A percentile compares a stretch with the other conserved stretches of the same genome.
These are phyloP conservation scores for Toxicodendron radicans DNA, from an alignment of 345 rosid genomes.

Conservation along the genomic window DNA sequence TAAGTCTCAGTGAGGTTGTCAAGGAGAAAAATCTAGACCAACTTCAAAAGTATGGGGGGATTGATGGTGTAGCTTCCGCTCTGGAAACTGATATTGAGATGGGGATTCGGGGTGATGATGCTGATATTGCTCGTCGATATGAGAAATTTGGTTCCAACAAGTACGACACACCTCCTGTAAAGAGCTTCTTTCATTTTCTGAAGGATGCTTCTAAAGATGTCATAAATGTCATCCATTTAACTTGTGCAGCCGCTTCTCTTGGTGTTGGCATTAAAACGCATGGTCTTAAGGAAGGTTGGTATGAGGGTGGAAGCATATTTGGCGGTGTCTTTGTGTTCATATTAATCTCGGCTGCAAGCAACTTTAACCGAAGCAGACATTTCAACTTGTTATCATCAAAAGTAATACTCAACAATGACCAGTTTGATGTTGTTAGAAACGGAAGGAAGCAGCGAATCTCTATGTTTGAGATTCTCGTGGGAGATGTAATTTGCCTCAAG, in stretches of 20 bases:
- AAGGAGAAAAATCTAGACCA: slow-evolving; percentile 18
- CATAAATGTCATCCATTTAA: slow-evolving; percentile 29
- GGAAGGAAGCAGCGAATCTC: slow-evolving; percentile 16
- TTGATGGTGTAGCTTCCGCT: slow-evolving; percentile 20
- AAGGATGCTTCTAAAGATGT: slow-evolving; percentile 24
- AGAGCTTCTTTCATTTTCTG: slow-evolving; percentile 22
- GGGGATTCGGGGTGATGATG: slow-evolving; percentile 25
- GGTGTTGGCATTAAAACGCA: slow-evolving; percentile 27
- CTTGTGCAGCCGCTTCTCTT: slow-evolving; percentile 28
- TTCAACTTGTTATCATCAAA: slow-evolving; percentile 16
- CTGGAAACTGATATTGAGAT: slow-evolving; percentile 5
- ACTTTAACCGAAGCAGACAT: slow-evolving; percentile 23
- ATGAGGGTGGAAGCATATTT: slow-evolving; percentile 35
- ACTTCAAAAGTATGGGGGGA: slow-evolving; percentile 20
- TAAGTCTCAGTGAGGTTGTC: slow-evolving; percentile 25
- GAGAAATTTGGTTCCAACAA: slow-evolving; percentile 36
- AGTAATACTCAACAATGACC: slow-evolving; percentile 19
- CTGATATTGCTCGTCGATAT: slow-evolving; percentile 25
- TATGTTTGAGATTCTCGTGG: slow-evolving; percentile 32
- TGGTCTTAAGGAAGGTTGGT: slow-evolving; percentile 34
- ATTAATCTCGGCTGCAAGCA: slow-evolving; percentile 23
- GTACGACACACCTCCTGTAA: slow-evolving; percentile 33
- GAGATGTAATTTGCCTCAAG: slow-evolving; percentile 31
- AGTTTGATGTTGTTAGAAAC: slow-evolving; percentile 20
- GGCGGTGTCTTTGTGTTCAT: slow-evolving; percentile 28